Evolutionary conservation across 148 eudicot genomes (phyloP), one percentile per base, ranked within the genome.

Genomic region (Vaccinium vitisidaea): DNA sequence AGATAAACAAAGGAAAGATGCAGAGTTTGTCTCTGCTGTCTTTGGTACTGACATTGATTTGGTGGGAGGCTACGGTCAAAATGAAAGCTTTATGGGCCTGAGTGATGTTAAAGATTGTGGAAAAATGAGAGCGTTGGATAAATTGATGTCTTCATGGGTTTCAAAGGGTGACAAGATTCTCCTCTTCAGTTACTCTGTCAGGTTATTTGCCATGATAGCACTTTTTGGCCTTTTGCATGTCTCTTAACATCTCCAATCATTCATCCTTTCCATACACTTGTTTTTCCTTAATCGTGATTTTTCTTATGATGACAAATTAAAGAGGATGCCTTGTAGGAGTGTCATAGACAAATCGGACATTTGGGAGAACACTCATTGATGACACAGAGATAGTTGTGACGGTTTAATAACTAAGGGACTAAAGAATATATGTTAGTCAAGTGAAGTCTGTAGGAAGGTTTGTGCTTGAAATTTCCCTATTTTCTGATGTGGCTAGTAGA

Each of bases 81-180:
- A 79, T 85, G 98, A 94, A 86, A 91, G 91, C 84, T 97, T 97
- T 88, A 93, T 97, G 95, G 96, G 98, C 82, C 91, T 97, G 50
- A 97, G 98, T 85, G 96, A 97, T 86, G 96, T 89, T 67, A 89
- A 88, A 85, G 93, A 97, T 85, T 97, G 99, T 88, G 99, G 99
- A 36, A 97, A 97, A 89, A 97, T 97, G 99, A 95, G 93, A 89
- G 88, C 94, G 50, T 87, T 97, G 87, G 99, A 97, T 82, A 95
- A 90, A 80, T 89, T 97, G 80, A 89, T 97, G 93, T 79, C 85
- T 23, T 91, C 98, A 27, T 97, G 99, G 99, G 74, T 95, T 86
- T 87, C 92, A 18, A 90, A 88, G 71, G 96, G 95, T 65, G 99
- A 97, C 88, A 97, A 97, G 90, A 89, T 97, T 84, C 98, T 97